phyloP scores from a whole-genome alignment of 2,329 filamentous ascomycete species.

The Alternaria arbusti region DNA sequence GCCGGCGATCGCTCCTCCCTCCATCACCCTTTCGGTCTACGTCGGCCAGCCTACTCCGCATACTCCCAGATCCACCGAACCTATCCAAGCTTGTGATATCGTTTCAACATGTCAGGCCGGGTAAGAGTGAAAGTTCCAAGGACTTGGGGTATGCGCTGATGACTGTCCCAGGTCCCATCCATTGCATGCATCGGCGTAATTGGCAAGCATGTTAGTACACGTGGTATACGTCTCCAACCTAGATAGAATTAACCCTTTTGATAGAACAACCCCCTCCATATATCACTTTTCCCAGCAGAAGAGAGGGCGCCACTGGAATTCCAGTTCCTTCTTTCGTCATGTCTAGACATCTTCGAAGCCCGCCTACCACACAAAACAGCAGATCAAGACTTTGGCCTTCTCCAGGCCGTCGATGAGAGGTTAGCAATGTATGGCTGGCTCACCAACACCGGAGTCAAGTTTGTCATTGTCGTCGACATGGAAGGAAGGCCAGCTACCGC shows the following conservation, averaged over 20 bases:
- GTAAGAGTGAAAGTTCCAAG: neutral
- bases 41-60: slow-evolving; percentile 23
- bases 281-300: slow-evolving; percentile 82
- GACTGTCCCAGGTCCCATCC: slow-evolving; percentile 61
- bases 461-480: slow-evolving; percentile 91
- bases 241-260: slow-evolving; percentile 11
- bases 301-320: slow-evolving; percentile 83
- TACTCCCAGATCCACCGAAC: slow-evolving; percentile 8
- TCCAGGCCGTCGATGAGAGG: slow-evolving; percentile 93
- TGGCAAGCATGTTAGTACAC: slow-evolving; percentile 77
- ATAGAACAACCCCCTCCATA: slow-evolving; percentile 95
- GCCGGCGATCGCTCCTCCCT: slow-evolving; percentile 14
- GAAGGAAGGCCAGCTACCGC: slow-evolving; percentile 66
- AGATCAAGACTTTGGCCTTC: slow-evolving; percentile 86
- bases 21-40: slow-evolving; percentile 34
- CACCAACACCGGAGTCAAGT: slow-evolving; percentile 92
- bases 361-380: slow-evolving; percentile 74
- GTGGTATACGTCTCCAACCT: slow-evolving; percentile 1
- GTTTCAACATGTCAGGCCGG: slow-evolving; percentile 12
- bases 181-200: slow-evolving; percentile 95
- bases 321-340: slow-evolving; percentile 87
- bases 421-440: slow-evolving; percentile 94
- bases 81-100: neutral
- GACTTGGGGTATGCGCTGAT: neutral
- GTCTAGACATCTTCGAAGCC: slow-evolving; percentile 91